Percentiles rank a stretch among this genome's conserved stretches.
phyloP scores from a whole-genome alignment of 352 stramenopile species.

The Achlya hypogyna region DNA sequence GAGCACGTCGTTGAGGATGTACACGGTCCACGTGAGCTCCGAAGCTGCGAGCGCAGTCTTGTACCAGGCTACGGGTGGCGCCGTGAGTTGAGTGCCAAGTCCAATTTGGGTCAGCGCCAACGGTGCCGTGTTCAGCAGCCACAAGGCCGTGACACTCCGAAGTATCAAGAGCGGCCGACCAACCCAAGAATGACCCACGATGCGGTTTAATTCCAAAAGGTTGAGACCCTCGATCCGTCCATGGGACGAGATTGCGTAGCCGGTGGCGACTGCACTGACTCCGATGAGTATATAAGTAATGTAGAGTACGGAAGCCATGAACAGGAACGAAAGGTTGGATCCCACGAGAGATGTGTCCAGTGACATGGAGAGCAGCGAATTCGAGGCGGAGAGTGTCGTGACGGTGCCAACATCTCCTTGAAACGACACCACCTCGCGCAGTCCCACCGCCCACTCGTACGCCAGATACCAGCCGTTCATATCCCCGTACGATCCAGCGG shows the following conservation, averaged over 20 bases:
- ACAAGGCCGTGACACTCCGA: not conserved
- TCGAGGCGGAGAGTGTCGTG: not conserved
- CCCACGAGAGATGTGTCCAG: not conserved
- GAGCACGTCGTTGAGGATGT: conserved; percentile 1
- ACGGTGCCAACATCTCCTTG: not conserved
- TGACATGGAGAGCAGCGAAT: not conserved
- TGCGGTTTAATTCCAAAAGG: conserved; percentile 1
- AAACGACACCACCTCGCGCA: not conserved
- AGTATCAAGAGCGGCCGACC: not conserved
- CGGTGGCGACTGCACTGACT: not conserved
- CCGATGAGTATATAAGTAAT: not conserved
- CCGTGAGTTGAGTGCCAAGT: not conserved
- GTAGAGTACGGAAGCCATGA: not conserved
- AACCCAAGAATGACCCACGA: conserved; percentile 1
- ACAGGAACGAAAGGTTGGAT: not conserved
- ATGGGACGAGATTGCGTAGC: not conserved
- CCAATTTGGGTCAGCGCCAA: not conserved
- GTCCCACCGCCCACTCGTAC: not conserved
- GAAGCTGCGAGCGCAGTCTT: not conserved
- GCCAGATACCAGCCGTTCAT: not conserved
- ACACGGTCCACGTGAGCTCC: not conserved
- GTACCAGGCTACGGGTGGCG: not conserved
- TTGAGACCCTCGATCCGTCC: not conserved
- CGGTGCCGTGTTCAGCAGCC: not conserved
- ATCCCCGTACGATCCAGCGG: not conserved